Evolutionary conservation across 2,329 filamentous ascomycete species (phyloP), one percentile per base, ranked within the genome.

Genomic region (Dendrostoma leiphaemia): DNA sequence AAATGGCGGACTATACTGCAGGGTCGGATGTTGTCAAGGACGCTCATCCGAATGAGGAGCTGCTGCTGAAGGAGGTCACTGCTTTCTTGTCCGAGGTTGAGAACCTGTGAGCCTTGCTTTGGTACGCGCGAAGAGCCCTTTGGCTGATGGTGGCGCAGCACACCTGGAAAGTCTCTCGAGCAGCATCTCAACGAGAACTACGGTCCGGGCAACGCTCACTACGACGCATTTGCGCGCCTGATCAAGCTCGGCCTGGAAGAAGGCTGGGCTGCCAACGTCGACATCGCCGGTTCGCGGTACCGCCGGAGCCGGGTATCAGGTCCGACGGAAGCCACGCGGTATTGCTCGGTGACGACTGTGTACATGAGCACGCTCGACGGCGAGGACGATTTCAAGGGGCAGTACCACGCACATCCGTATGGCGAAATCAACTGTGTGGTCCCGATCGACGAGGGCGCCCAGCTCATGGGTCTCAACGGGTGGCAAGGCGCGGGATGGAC

Each of bases 401-500:
- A 82, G 63, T 81, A 83, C 61, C 77, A 81, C 58, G 65, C 67
- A 4, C 78, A 81, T 61, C 78, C 77, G 1, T 81, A 81, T 49
- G 78, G 77, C 6, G 78, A 81, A 67, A 80, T 81, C 61, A 81
- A 81, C 60, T 81, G 78, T 58, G 77, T 81, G 1, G 66, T 81
- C 6, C 76, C 76, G 61, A 67, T 83, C 12, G 78, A 80, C 54
- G 57, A 70, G 4, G 66, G 60, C 4, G 77, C 79, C 2, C 74
- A 83, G 66, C 61, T 83, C 47, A 79, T 73, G 65, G 80, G 80
- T 6, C 77, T 83, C 78, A 71, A 74, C 50, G 78, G 78, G 1
- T 83, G 80, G 80, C 75, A 78, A 61, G 78, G 77, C 0, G 74
- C 75, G 0, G 80, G 80, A 0, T 84, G 80, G 79, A 83, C 80